A percentile compares a stretch with the other conserved stretches of the same genome.
Conservation (phyloP, 208 protist species). For the Leishmania amazonensis region DNA sequence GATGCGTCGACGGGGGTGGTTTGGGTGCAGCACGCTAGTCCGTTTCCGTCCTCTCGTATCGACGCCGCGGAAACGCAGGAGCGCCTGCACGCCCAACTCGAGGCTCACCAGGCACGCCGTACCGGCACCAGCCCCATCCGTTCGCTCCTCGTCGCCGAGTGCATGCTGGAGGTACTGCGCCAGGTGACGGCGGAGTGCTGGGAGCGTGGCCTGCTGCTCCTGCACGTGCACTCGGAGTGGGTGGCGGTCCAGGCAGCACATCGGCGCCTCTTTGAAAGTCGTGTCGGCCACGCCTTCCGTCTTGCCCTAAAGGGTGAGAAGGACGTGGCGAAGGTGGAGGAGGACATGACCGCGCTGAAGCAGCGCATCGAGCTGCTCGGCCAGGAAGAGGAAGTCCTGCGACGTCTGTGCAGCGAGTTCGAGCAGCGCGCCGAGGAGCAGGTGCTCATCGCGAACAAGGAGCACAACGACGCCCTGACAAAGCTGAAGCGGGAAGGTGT, state of each 20-base stretch:
- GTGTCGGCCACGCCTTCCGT: slow-evolving; percentile 85
- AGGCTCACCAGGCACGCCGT: slow-evolving; percentile 24
- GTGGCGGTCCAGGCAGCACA: slow-evolving; percentile 79
- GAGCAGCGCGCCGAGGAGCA: slow-evolving; percentile 71
- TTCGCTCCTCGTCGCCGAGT: slow-evolving; percentile 79
- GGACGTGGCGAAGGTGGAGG: slow-evolving; percentile 65
- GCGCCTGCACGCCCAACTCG: slow-evolving; percentile 40
- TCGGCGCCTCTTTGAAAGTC: slow-evolving; percentile 81
- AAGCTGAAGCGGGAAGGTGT: slow-evolving; percentile 81
- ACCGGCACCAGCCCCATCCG: slow-evolving; percentile 82
- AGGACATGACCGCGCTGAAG: slow-evolving; percentile 55
- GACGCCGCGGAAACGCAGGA: slow-evolving; percentile 69
- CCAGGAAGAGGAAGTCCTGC: slow-evolving; percentile 66
- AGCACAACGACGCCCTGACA: slow-evolving; percentile 72
- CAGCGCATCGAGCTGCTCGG: slow-evolving; percentile 49
- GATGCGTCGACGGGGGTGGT: slow-evolving; percentile 53
- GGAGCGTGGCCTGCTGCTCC: slow-evolving; percentile 84
- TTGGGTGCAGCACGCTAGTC: slow-evolving; percentile 89
- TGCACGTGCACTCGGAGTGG: slow-evolving; percentile 80
- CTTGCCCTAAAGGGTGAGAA: slow-evolving; percentile 89
- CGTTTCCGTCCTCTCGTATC: slow-evolving; percentile 66
- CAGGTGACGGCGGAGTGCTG: slow-evolving; percentile 83
- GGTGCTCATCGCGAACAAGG: slow-evolving; percentile 78
- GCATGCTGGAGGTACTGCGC: slow-evolving; percentile 88
- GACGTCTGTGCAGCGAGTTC: slow-evolving; percentile 66